Evolutionary conservation across 768 basidiomycete species (phyloP).

Genomic region (Macrolepiota albuminosa): DNA sequence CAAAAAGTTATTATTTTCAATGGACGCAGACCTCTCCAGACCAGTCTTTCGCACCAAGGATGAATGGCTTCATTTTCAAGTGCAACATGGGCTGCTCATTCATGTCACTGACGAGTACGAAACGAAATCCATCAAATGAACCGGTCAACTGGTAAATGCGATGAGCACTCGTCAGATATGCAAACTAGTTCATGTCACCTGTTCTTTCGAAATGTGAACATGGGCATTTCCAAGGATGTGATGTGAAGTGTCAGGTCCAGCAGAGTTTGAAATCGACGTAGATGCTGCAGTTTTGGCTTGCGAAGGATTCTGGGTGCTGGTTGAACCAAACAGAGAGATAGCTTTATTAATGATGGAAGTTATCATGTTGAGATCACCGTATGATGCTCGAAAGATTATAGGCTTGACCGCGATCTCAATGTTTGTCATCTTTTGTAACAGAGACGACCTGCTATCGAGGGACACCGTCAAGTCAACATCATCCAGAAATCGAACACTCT

Average conservation of each 20-base stretch:
- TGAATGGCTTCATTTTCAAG: slow-evolving; percentile 81
- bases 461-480: slow-evolving; percentile 87
- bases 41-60: slow-evolving; percentile 86
- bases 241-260: slow-evolving; percentile 3
- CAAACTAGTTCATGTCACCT: slow-evolving; percentile 41
- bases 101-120: slow-evolving; percentile 91
- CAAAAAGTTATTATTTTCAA: neutral
- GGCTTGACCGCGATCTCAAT: slow-evolving; percentile 82
- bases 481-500: slow-evolving; percentile 89
- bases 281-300: slow-evolving; percentile 2
- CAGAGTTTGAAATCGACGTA: slow-evolving; percentile 7
- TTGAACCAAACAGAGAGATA: slow-evolving; percentile 62
- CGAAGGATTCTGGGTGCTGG: slow-evolving; percentile 6
- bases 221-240: slow-evolving; percentile 34
- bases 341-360: slow-evolving; percentile 84
- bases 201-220: slow-evolving; percentile 67
- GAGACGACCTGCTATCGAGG: slow-evolving; percentile 77
- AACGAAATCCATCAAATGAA: slow-evolving; percentile 85
- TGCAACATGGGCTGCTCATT: slow-evolving; percentile 95
- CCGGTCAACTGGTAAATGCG: slow-evolving; percentile 64
- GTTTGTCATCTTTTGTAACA: slow-evolving; percentile 66
- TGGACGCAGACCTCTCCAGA: slow-evolving; percentile 66
- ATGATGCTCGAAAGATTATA: slow-evolving; percentile 91
- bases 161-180: slow-evolving; percentile 3
- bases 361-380: slow-evolving; percentile 90